Percentiles rank a stretch among this genome's conserved stretches.
Evolutionary conservation across 2,329 filamentous ascomycete species (phyloP).

Genomic region (Scedosporium aurantiacum): DNA sequence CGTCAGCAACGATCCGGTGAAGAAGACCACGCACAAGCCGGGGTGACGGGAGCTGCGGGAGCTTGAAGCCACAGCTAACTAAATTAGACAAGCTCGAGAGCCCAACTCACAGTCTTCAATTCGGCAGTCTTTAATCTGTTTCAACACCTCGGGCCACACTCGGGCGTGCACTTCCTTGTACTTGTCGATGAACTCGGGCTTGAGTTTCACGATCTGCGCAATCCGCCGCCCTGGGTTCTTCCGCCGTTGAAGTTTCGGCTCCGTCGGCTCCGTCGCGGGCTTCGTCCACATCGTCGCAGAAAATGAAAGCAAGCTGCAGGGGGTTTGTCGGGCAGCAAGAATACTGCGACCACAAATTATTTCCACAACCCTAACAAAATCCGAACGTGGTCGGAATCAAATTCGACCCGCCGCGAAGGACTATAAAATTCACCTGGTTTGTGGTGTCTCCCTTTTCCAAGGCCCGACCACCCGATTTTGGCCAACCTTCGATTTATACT

Average conservation of each 20-base stretch:
- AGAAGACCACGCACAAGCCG: neutral
- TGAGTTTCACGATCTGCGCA: conserved; percentile 63
- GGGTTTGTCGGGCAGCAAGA: neutral
- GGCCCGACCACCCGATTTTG: neutral
- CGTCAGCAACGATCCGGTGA: neutral
- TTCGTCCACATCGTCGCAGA: neutral
- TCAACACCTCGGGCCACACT: conserved; percentile 68
- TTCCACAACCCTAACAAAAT: too few relatives aligned
- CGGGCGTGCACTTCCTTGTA: conserved; percentile 65
- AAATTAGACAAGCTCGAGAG: neutral
- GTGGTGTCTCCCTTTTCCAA: neutral
- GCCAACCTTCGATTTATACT: neutral
- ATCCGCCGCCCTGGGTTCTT: conserved; percentile 43
- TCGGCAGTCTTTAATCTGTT: conserved; percentile 65
- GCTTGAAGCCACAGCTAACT: too few relatives aligned
- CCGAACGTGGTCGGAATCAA: neutral
- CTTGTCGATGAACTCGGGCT: conserved; percentile 50
- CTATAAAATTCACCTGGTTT: neutral
- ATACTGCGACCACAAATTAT: too few relatives aligned
- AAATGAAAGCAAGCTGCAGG: neutral
- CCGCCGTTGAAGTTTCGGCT: conserved; percentile 10
- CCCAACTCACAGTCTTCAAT: conserved; percentile 56
- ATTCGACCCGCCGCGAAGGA: neutral
- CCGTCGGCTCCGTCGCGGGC: neutral
- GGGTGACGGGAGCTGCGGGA: neutral